Base-by-base conservation (phyloP, 768 basidiomycete genomes). In the Tulasnella sp. region DNA sequence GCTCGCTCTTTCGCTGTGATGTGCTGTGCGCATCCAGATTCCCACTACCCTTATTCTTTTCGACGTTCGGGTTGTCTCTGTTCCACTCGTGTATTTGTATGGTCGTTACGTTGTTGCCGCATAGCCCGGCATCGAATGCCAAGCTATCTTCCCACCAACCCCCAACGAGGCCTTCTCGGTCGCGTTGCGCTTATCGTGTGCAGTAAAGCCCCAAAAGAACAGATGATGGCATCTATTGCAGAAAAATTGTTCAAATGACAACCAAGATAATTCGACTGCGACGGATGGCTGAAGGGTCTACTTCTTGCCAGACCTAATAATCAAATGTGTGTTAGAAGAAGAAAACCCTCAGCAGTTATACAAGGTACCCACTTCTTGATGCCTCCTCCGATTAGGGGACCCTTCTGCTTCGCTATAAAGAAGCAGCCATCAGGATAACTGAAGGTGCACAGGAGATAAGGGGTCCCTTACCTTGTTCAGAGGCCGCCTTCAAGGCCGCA, bases 291-390 rank as follows among this genome's bases (percentile, higher is more conserved):
- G 58, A 31, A 64, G 29, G 9, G 17, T 73, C 54, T 74, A 74
- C 39, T 74, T 74, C 73, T 74, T 74, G 42, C 73, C 73, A n/a
- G 73, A 74, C 54, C 73, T 74, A 34, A n/a, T 25, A 9, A 19
- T 5, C 52, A 54, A 25, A 39, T 3, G 22, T 31, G 9, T 2
- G 39, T 74, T 2, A 36, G 14, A 17, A n/a, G 12, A 15, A 37
- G n/a, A 34, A 12, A 54, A 7, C 19, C 29, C 6, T 38, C 4
- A n/a, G 34, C 1, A 12, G 5, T 37, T 1, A 37, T 15, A 58
- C 2, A 14, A 6, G n/a, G 40, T 36, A 86, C 91, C 80, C 83
- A 93, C 93, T 94, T 94, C 88, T 94, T 94, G 86, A 94, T 93
- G 34, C 93, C 92, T 64, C 88, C 89, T 72, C 88, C 80, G 37